Conservation (phyloP, 2,329 filamentous ascomycete species). For the Epichloe gansuensis region DNA sequence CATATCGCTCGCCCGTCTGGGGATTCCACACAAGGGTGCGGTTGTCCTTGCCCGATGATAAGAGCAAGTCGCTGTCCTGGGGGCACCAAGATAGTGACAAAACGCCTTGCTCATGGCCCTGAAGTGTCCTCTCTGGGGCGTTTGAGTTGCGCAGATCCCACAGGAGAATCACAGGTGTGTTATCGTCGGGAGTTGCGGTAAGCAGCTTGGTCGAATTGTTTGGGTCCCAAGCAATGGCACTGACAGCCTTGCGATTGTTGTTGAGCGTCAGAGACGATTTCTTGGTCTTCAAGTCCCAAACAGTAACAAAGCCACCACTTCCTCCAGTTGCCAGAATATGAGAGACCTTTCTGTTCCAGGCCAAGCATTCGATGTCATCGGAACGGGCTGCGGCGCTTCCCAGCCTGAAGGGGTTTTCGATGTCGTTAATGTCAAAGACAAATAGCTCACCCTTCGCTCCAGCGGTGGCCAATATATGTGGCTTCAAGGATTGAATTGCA, state of each 20-base stretch:
- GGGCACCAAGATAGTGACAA: constrained; percentile 91
- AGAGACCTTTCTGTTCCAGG: constrained; percentile 97
- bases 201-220: constrained; percentile 89
- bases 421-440: constrained; percentile 87
- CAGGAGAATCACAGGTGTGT: constrained; percentile 73
- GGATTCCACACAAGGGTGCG: constrained; percentile 94
- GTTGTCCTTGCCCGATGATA: constrained; percentile 96
- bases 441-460: constrained; percentile 94
- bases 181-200: constrained; percentile 83
- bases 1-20: constrained; percentile 73
- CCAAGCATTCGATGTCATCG: constrained; percentile 90
- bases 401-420: constrained; percentile 75
- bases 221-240: constrained; percentile 94
- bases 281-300: constrained; percentile 97
- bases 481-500: constrained; percentile 91
- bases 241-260: constrained; percentile 88
- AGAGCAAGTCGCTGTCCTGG: constrained; percentile 76
- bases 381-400: constrained; percentile 80
- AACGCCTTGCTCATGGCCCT: constrained; percentile 89
- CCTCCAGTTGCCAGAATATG: constrained; percentile 94
- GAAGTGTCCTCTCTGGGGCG: constrained; percentile 76
- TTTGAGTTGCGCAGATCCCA: constrained; percentile 97
- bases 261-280: constrained; percentile 94
- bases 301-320: constrained; percentile 86
- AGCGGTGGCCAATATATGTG: constrained; percentile 83